A percentile compares a stretch with the other conserved stretches of the same genome.
Conservation (phyloP, 805 yeast species). For the Pichia cephalocereana region DNA sequence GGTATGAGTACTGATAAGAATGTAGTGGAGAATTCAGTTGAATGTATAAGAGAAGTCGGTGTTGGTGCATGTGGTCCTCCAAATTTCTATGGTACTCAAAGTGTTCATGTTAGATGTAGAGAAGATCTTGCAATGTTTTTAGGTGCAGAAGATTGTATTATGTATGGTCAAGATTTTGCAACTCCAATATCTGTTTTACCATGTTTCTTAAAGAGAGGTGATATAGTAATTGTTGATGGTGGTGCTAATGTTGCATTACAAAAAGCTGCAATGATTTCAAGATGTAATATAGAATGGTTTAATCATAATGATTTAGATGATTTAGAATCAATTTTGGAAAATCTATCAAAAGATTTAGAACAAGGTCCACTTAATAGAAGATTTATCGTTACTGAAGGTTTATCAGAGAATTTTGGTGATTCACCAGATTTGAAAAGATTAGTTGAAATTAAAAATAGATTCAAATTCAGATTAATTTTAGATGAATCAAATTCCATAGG, state of each 20-base stretch:
- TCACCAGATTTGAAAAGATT: constrained; percentile 60
- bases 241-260: constrained; percentile 70
- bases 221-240: constrained; percentile 78
- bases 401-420: constrained; percentile 77
- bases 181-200: constrained; percentile 86
- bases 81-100: constrained; percentile 93
- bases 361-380: constrained; percentile 80
- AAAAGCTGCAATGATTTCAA: constrained; percentile 78
- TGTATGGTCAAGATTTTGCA: constrained; percentile 89
- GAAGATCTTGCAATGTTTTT: constrained; percentile 66
- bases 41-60: constrained; percentile 60
- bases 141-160: constrained; percentile 67
- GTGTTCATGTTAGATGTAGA: constrained; percentile 75
- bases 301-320: constrained; percentile 86
- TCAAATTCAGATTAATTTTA: constrained; percentile 75
- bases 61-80: constrained; percentile 99
- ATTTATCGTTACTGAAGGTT: constrained; percentile 85
- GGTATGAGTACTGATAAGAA: constrained; percentile 42
- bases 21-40: constrained; percentile 45
- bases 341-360: constrained; percentile 48
- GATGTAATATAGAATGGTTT: constrained; percentile 77
- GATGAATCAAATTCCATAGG: constrained; percentile 89
- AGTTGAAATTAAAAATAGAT: constrained; percentile 67
- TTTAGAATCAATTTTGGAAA: constrained; percentile 58
- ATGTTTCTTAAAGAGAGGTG: constrained; percentile 93